phyloP scores from a whole-genome alignment of 768 basidiomycete genomes.

The Tricholoma flavovirens region DNA sequence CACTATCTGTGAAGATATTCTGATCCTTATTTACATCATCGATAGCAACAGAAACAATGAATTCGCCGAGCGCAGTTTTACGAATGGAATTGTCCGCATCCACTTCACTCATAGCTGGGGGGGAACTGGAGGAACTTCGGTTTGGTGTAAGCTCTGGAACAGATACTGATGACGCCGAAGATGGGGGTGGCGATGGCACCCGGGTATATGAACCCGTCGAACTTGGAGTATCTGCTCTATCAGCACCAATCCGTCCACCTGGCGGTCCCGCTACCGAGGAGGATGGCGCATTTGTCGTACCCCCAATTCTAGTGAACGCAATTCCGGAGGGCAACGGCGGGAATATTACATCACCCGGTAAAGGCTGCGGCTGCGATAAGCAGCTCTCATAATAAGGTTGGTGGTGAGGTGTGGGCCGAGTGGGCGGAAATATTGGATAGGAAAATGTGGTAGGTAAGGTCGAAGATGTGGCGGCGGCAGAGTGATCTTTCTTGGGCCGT shows the following conservation, averaged over 20 bases:
- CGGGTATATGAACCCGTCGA: constrained; percentile 7
- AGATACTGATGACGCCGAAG: constrained; percentile 36
- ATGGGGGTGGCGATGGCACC: constrained; percentile 25
- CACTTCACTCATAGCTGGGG: constrained; percentile 36
- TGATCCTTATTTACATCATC: constrained; percentile 9
- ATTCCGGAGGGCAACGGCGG: constrained; percentile 59
- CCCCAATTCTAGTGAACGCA: constrained; percentile 25
- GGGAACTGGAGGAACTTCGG: constrained; percentile 61
- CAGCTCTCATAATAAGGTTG: constrained; percentile 72
- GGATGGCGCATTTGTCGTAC: constrained; percentile 18
- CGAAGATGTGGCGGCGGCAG: constrained; percentile 14
- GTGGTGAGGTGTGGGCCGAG: constrained; percentile 55
- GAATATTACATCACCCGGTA: constrained; percentile 64
- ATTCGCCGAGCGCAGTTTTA: neutral
- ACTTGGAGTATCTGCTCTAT: constrained; percentile 8
- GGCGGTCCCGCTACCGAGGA: constrained; percentile 14
- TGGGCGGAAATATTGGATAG: constrained; percentile 44
- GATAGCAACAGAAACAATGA: neutral
- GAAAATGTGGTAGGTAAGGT: constrained; percentile 20
- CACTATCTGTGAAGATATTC: constrained; percentile 22
- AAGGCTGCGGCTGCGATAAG: constrained; percentile 29
- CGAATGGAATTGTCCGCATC: constrained; percentile 22
- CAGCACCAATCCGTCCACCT: neutral
- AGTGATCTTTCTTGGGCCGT: constrained; percentile 37
- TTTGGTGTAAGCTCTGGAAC: constrained; percentile 63